phyloP scores from a whole-genome alignment of 83 land plant genomes.

The Picea engelmannii region DNA sequence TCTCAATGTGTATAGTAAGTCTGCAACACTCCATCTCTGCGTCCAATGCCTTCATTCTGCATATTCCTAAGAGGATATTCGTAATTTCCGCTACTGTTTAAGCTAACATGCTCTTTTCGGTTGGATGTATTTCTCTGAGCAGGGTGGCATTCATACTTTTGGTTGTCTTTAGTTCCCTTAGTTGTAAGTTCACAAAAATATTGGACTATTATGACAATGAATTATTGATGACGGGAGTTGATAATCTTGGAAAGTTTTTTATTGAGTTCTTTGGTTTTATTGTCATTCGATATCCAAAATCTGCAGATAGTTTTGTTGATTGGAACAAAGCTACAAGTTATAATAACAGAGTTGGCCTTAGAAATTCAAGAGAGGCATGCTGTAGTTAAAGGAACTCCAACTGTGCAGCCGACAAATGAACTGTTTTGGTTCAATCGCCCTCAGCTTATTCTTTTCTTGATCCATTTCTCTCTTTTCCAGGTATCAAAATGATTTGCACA shows the following conservation, averaged over 20 bases:
- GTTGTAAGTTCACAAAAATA: conserved; percentile 36
- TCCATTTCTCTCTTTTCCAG: conserved; percentile 61
- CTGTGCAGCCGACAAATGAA: conserved; percentile 48
- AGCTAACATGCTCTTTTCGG: not conserved
- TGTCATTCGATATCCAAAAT: not conserved
- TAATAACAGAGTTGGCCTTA: conserved; percentile 66
- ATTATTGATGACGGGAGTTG: not conserved
- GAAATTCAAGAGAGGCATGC: conserved; percentile 40
- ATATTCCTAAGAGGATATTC: not conserved
- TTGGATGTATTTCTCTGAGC: conserved; percentile 10
- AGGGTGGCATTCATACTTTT: conserved; percentile 44
- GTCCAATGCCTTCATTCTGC: not conserved
- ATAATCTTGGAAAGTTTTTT: not conserved
- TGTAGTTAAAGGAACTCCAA: conserved; percentile 50
- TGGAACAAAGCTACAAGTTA: conserved; percentile 63
- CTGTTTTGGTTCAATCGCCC: conserved; percentile 71
- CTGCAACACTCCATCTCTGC: not conserved
- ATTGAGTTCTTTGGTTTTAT: not conserved
- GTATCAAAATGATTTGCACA: conserved; percentile 18
- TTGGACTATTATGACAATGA: too few species aligned
- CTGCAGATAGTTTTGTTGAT: conserved; percentile 56
- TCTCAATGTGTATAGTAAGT: conserved; percentile 44
- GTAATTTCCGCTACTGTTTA: too few species aligned
- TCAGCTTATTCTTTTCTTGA: conserved; percentile 46
- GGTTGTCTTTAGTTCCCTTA: conserved; percentile 55